Evolutionary conservation across 176 grass and related monocot genomes (phyloP).

Genomic region (Urochloa ruziziensis): DNA sequence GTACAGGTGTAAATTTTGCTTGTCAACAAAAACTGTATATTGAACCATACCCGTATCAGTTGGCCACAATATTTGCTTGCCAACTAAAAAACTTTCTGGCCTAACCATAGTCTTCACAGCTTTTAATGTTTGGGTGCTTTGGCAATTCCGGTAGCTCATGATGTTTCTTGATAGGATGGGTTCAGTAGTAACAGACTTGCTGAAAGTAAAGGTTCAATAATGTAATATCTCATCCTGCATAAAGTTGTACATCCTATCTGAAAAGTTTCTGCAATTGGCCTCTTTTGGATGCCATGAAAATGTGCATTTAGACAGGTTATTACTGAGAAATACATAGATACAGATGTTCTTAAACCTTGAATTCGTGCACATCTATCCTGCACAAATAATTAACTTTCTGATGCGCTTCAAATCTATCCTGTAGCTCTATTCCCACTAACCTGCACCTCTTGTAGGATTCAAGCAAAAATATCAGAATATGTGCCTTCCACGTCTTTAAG

Average conservation of each 20-base stretch:
- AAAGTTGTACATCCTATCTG: background rate
- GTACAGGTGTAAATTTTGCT: background rate
- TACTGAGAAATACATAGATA: background rate
- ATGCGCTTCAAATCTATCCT: background rate
- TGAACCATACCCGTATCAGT: too few relatives aligned
- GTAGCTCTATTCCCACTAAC: conserved; percentile 12
- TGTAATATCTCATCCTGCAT: background rate
- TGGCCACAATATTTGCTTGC: background rate
- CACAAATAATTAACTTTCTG: background rate
- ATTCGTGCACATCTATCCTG: background rate
- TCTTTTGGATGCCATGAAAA: background rate
- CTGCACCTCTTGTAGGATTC: conserved; percentile 64
- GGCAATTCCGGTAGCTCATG: background rate
- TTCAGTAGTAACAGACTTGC: background rate
- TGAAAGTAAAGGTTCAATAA: conserved; percentile 5
- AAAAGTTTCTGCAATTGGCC: background rate
- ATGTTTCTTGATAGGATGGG: background rate
- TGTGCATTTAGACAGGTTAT: background rate
- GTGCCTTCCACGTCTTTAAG: conserved; percentile 95
- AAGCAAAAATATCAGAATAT: conserved; percentile 98
- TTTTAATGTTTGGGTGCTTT: background rate
- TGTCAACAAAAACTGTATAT: too few relatives aligned
- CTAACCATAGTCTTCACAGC: background rate
- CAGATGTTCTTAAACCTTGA: background rate
- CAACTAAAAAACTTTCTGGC: background rate